Base-by-base conservation (phyloP, 148 eudicot genomes). In the Rhododendron molle region DNA sequence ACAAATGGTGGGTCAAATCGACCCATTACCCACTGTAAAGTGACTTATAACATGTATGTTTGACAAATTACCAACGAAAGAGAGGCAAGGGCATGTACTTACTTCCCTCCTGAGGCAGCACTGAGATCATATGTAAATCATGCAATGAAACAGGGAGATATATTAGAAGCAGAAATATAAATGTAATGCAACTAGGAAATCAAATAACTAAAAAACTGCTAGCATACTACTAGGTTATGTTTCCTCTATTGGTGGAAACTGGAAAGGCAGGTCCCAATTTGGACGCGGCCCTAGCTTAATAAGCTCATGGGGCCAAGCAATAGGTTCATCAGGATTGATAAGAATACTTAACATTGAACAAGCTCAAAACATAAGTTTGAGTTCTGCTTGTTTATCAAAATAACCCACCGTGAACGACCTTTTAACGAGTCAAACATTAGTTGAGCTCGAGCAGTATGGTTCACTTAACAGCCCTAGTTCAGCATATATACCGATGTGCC, bases 101-200 rank as follows among this genome's bases (percentile, higher is more conserved):
- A 97, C 99, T 97, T 90, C 90, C 89, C 82, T 95, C 98, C 92
- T 93, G 98, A 82, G 99, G 99, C 87, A 97, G 93, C 89, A 93
- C 99, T 97, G 95, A 81, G 58, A 54, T 81, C 89, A 81, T 77
- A 50, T 7, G 85, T 69, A 58, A 83, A 71, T 87, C 86, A 87
- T 81, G 91, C 81, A 86, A 77, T 83, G 88, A 88, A 91, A 84
- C 13, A 5, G 74, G 46, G 76, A 83, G 73, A 82, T 46, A 32
- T 47, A 87, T 85, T 80, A 90, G 86, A 83, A 81, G 28, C 20
- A 84, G 73, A 23, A 26, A 80, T 43, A 78, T 83, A 46, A 49
- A 71, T 16, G 38, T 30, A 7, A 60, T 21, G 12, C 46, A 12
- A 58, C 5, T 30, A 49, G 18, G 23, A 74, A 52, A 13, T 78